phyloP scores from a whole-genome alignment of 169 alveolate genomes.

The Plasmodium gonderi region DNA sequence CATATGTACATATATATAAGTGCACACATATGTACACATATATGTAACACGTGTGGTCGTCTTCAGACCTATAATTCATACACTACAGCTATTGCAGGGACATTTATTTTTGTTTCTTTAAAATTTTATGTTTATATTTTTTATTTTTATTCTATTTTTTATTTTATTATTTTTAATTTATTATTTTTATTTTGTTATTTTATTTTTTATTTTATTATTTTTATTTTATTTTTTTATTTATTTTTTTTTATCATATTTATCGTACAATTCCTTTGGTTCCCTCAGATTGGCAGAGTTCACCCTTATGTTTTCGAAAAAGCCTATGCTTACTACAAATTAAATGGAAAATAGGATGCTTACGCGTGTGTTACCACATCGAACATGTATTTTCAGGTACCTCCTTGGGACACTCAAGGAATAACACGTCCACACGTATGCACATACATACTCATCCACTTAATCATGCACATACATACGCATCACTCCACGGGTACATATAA shows the following conservation, averaged over 20 bases:
- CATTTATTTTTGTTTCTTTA: background rate
- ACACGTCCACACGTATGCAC: background rate
- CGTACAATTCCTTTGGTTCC: slow-evolving; percentile 67
- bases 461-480: background rate
- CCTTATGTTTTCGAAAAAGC: slow-evolving; percentile 55
- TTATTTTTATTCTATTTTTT: too few species aligned
- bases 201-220: too few species aligned
- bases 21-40: too few species aligned
- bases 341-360: background rate
- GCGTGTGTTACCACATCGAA: background rate
- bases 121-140: background rate
- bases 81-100: background rate
- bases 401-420: background rate
- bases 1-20: background rate
- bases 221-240: background rate
- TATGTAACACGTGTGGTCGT: background rate
- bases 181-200: too few species aligned
- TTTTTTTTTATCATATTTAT: background rate
- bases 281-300: slow-evolving; percentile 50
- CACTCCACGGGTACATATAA: background rate
- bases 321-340: slow-evolving; percentile 31
- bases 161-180: too few species aligned
- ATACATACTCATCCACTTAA: background rate
- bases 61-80: background rate
- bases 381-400: background rate